Percentiles rank a stretch among this genome's conserved stretches.
Conservation (phyloP, 2,329 filamentous ascomycete genomes). For the Sporothrix luriei region DNA sequence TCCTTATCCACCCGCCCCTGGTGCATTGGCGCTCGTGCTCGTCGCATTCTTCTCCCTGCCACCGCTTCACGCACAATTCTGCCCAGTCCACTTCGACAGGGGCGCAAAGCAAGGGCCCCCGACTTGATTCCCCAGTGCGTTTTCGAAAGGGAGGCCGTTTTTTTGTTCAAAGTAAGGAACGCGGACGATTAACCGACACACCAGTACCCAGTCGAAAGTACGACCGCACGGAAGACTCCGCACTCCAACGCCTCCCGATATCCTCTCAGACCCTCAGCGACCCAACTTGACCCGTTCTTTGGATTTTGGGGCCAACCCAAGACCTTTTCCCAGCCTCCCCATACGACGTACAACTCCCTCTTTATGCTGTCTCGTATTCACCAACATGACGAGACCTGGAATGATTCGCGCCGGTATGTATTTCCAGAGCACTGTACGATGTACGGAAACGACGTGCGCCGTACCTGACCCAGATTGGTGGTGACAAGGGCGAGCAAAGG, state of each 20-base stretch:
- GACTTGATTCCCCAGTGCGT: conserved; percentile 6
- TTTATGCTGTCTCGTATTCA: conserved; percentile 44
- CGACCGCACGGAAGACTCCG: no score
- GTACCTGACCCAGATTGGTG: conserved; percentile 26
- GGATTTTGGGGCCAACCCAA: conserved; percentile 21
- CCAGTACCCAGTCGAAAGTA: not conserved
- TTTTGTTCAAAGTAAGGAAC: conserved; percentile 1
- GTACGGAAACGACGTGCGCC: no score
- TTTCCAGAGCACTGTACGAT: conserved; percentile 3
- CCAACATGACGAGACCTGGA: conserved; percentile 59
- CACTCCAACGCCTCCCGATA: conserved; percentile 12
- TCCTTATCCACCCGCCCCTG: not conserved
- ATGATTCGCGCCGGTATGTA: conserved; percentile 63
- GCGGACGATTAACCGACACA: not conserved
- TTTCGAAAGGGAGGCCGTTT: conserved; percentile 23
- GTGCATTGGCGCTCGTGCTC: conserved; percentile 14
- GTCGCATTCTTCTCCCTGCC: conserved; percentile 22
- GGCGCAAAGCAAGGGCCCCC: conserved; percentile 26
- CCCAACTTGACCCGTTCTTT: conserved; percentile 30
- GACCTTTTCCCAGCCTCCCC: conserved; percentile 26
- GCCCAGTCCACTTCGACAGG: conserved; percentile 18
- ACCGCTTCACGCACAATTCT: conserved; percentile 15
- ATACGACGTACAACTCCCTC: conserved; percentile 23
- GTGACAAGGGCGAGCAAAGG: not conserved
- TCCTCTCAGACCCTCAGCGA: conserved; percentile 19